A percentile compares a stretch with the other conserved stretches of the same genome.
phyloP scores from a whole-genome alignment of 768 basidiomycete species.

The Leccinellum luteum region DNA sequence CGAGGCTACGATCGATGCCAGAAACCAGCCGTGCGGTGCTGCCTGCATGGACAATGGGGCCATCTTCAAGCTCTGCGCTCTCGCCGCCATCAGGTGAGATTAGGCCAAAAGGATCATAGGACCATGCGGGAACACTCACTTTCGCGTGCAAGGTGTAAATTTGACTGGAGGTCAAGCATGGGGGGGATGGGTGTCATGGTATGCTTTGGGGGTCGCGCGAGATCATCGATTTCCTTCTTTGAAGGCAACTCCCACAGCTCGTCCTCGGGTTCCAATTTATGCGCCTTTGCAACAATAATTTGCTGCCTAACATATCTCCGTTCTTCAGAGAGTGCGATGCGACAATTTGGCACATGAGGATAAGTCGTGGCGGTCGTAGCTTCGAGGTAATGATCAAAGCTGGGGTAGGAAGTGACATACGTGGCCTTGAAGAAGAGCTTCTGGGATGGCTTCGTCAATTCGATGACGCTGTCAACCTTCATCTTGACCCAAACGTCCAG shows the following conservation, averaged over 20 bases:
- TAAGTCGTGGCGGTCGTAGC: neutral
- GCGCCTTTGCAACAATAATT: neutral
- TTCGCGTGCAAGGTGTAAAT: neutral
- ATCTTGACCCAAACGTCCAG: neutral
- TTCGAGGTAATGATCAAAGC: neutral
- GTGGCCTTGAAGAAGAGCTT: neutral
- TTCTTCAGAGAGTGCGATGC: neutral
- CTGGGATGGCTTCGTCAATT: neutral
- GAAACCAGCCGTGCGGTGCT: neutral
- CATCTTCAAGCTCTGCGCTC: neutral
- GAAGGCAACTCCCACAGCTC: neutral
- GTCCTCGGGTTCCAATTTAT: neutral
- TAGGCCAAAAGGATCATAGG: neutral
- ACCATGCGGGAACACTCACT: neutral
- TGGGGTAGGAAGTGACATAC: neutral
- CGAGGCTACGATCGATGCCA: neutral
- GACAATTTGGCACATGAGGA: neutral
- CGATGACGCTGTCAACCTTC: neutral
- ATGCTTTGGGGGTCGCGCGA: neutral
- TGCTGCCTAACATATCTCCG: neutral
- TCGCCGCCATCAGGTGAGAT: neutral
- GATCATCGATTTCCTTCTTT: neutral
- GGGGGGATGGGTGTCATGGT: too few species aligned
- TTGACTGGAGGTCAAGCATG: neutral
- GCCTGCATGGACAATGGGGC: too few species aligned